Base-by-base conservation (phyloP, 257 asterid species). In the Solanum appendiculatum region DNA sequence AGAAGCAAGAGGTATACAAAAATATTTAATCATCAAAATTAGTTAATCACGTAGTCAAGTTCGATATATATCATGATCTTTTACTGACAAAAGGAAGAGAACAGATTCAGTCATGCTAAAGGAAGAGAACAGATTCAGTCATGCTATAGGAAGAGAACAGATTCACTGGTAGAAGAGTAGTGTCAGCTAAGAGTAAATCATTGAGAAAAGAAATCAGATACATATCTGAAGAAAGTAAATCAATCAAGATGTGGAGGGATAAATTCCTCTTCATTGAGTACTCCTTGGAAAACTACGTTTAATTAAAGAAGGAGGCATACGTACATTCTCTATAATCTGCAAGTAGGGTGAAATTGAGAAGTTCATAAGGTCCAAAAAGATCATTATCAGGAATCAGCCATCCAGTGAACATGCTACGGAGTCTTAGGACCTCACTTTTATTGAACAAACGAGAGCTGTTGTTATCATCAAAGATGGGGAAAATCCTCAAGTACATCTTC, bases 361-460 rank as follows among this genome's bases (percentile, higher is more conserved):
- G 94, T 86, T 97, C 99, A 72, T 93, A 93, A 90, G 99, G 99
- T 83, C 99, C 99, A 89, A 94, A 97, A 83, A 93, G 87, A 21
- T 58, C 82, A 90, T 86, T 92, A 87, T 95, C 98, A 42, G 92
- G 94, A 86, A 96, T 95, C 85, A 27, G 69, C 99, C 99, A 97
- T 85, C 97, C 95, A 6, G 95, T 91, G 87, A 95, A 97, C 94
- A 90, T 87, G 85, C 90, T 89, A n/a, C 90, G 92, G 66, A 97
- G 91, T 90, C 98, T 86, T 8, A 86, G 23, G 85, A 97, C 91
- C 92, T 97, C 98, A 39, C 97, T 96, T 77, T 82, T 64, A 87
- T 93, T 94, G 91, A 97, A 95, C 69, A 51, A 2, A 80, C 87
- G 46, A 70, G 88, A 44, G 73, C 80, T 69, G 5, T 29, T 87